Base-by-base conservation (phyloP, 2,329 filamentous ascomycete genomes). In the Chrysosporium keratinophilum region DNA sequence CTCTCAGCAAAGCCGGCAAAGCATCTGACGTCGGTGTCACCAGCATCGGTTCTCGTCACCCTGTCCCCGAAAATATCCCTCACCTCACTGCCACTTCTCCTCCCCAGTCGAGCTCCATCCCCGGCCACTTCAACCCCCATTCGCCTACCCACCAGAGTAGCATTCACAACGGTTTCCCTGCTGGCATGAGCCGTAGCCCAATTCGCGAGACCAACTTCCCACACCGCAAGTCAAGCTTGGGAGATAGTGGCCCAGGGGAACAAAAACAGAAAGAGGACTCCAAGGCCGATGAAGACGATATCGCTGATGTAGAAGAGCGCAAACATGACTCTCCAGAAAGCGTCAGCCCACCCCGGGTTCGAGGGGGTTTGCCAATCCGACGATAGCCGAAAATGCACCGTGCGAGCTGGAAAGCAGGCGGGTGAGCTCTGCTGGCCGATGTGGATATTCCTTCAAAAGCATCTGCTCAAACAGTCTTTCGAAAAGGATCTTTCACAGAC, bases 1-100 rank as follows among this genome's bases (percentile, higher is more conserved):
- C 90, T 67, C 87, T 95, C 75, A 91, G 87, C 72, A 95, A 96
- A 77, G 93, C 93, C 56, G 93, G 93, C 73, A 97, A 97, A 76
- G 89, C 88, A 70, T 87, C 90, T 66, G 87, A 93, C 67, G 86
- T 93, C 65, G 91, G 94, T 67, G 88, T 95, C 57, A 95, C 91
- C 67, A 85, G 85, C 65, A 88, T 98, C 66, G 93, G 93, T 65
- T 90, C 88, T 65, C 85, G 95, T 74, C 93, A 98, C 71, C 93
- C 93, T 52, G 84, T 90, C 50, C 89, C 90, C 61, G 89, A 95
- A 74, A 94, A 94, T 71, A 95, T 96, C 71, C 90, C 90, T 31
- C 89, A 95, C 75, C 80, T 91, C 62, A 83, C 85, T 42, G 85
- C 85, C 54, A 83, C 85, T 57, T 78, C 71, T 64, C 63, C 71